Percentiles rank a stretch among this genome's conserved stretches.
Evolutionary conservation across 2,329 filamentous ascomycete genomes (phyloP).

Genomic region (Orbilia quercus): DNA sequence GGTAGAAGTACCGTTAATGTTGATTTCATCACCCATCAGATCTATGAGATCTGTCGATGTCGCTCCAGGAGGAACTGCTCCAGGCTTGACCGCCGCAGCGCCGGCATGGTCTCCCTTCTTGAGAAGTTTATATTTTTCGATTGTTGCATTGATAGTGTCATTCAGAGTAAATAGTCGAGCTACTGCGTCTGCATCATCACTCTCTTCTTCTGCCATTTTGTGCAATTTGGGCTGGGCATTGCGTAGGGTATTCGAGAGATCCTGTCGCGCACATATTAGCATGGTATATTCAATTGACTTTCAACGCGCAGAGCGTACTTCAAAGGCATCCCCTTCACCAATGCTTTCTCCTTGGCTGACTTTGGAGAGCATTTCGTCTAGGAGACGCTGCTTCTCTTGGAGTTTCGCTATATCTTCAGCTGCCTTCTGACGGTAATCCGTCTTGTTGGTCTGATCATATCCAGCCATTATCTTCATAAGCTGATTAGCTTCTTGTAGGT

Average conservation of each 20-base stretch:
- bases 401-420: conserved; percentile 94
- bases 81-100: conserved; percentile 83
- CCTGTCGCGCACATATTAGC: conserved; percentile 65
- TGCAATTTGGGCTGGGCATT: conserved; percentile 98
- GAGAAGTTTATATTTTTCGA: conserved; percentile 92
- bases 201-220: conserved; percentile 99
- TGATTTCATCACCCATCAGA: conserved; percentile 86
- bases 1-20: conserved; percentile 68
- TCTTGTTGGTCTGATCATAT: conserved; percentile 93
- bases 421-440: conserved; percentile 96
- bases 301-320: conserved; percentile 65
- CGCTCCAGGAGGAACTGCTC: conserved; percentile 73
- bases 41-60: conserved; percentile 63
- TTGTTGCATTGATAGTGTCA: conserved; percentile 96
- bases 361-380: conserved; percentile 91
- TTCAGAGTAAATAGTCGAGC: conserved; percentile 97
- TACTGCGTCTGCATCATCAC: conserved; percentile 94
- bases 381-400: conserved; percentile 89
- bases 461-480: conserved; percentile 99
- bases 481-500: conserved; percentile 94
- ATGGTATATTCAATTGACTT: conserved; percentile 64
- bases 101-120: conserved; percentile 90
- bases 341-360: conserved; percentile 85
- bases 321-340: conserved; percentile 75
- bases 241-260: conserved; percentile 86